Percentiles rank a stretch among this genome's conserved stretches.
These are phyloP conservation scores for Lactarius sp. DNA, from an alignment of 768 basidiomycete genomes.

Conservation along the genomic window DNA sequence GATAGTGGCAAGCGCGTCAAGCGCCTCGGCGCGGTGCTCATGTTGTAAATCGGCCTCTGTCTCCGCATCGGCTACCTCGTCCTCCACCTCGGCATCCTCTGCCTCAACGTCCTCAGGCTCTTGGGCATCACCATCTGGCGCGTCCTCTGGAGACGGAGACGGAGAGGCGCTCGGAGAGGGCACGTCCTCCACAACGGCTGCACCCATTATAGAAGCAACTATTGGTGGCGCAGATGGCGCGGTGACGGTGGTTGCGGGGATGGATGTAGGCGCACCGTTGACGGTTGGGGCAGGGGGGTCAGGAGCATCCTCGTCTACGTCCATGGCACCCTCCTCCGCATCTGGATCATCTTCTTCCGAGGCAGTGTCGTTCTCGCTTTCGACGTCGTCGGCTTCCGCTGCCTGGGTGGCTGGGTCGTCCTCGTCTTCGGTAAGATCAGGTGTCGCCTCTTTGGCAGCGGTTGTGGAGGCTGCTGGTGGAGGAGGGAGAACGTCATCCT, in stretches of 20 bases:
- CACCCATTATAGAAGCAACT: constrained; percentile 19
- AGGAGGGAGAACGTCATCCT: constrained; percentile 38
- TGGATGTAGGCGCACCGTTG: constrained; percentile 15
- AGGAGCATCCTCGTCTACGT: constrained; percentile 32
- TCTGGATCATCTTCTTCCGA: constrained; percentile 29
- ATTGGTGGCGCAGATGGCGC: constrained; percentile 4
- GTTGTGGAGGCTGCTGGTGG: constrained; percentile 21
- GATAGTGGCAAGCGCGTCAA: constrained; percentile 82
- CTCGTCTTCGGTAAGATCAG: constrained; percentile 34
- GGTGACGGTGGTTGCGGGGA: constrained; percentile 27
- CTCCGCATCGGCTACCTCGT: constrained; percentile 33
- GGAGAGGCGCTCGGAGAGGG: constrained; percentile 18
- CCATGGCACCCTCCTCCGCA: constrained; percentile 28
- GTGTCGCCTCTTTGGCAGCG: constrained; percentile 27
- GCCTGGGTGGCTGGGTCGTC: constrained; percentile 32
- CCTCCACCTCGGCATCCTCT: constrained; percentile 30
- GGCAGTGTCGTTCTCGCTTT: constrained; percentile 25
- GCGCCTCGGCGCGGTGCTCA: constrained; percentile 78
- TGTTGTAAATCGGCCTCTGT: constrained; percentile 70
- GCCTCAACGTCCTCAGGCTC: constrained; percentile 29
- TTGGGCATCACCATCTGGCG: constrained; percentile 24
- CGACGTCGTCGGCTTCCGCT: constrained; percentile 26
- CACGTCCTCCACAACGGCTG: constrained; percentile 1
- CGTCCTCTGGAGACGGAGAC: constrained; percentile 22
- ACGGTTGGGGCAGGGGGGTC: constrained; percentile 13